A percentile compares a stretch with the other conserved stretches of the same genome.
phyloP scores from a whole-genome alignment of 169 alveolate species.

The Cyclospora cayetanensis region DNA sequence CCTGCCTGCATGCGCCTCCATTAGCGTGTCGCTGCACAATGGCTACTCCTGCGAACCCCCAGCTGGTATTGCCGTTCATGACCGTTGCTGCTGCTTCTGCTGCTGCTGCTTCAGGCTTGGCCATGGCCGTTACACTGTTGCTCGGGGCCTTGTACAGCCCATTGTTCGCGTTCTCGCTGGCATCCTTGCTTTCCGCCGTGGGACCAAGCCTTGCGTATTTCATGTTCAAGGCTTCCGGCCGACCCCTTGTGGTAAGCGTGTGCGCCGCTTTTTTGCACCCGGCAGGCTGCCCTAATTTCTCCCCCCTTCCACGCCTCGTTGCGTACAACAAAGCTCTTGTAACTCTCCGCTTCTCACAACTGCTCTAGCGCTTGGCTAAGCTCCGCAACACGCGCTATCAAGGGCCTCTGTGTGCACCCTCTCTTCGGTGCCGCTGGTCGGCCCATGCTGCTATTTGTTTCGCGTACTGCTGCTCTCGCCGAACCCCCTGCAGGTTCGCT shows the following conservation, averaged over 20 bases:
- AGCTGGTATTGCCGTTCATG: background rate
- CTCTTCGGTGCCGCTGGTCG: background rate
- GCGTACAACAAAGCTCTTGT: too few species aligned
- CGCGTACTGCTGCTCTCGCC: background rate
- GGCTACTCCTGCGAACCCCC: too few species aligned
- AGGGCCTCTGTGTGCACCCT: background rate
- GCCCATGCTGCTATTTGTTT: background rate
- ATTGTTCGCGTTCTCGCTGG: background rate
- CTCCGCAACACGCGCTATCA: too few species aligned
- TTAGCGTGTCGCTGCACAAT: too few species aligned
- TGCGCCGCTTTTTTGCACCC: too few species aligned
- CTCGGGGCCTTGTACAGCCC: conserved; percentile 56
- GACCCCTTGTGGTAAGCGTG: conserved; percentile 65
- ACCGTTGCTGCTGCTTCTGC: conserved; percentile 19
- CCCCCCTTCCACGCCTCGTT: too few species aligned
- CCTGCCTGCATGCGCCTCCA: too few species aligned
- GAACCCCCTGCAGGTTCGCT: background rate
- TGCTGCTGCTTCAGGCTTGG: conserved; percentile 25
- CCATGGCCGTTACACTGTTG: conserved; percentile 52
- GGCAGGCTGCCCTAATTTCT: too few species aligned
- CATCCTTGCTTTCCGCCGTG: conserved; percentile 42
- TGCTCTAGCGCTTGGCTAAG: too few species aligned
- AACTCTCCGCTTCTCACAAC: too few species aligned
- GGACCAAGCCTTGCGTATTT: conserved; percentile 57
- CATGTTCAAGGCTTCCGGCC: conserved; percentile 42